Conservation (phyloP, 768 basidiomycete genomes). For the Xerocomus spinulosus region DNA sequence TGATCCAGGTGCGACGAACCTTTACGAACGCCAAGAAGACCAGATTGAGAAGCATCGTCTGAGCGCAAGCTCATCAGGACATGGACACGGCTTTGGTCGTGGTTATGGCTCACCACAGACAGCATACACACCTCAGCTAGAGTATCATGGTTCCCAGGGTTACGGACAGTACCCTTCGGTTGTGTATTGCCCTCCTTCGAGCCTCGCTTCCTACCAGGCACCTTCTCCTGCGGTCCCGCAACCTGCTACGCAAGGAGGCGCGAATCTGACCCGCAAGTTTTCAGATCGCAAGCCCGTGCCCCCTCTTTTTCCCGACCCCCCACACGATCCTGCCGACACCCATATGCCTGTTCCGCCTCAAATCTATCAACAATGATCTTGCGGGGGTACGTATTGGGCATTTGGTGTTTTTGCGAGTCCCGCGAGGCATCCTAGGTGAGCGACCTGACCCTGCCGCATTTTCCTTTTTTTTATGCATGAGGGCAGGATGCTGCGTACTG, state of each 20-base stretch:
- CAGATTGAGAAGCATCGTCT: constrained; percentile 18
- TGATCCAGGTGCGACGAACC: constrained; percentile 36
- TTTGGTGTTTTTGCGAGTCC: too few species aligned
- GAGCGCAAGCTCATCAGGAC: constrained; percentile 25
- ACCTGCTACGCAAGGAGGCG: constrained; percentile 20
- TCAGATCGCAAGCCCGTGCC: constrained; percentile 34
- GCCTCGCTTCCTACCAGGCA: constrained; percentile 5
- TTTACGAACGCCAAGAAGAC: constrained; percentile 23
- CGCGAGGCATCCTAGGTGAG: constrained; percentile 9
- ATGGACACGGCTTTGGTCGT: constrained; percentile 20
- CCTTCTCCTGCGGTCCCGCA: constrained; percentile 13
- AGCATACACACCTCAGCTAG: constrained; percentile 19
- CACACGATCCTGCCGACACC: constrained; percentile 21
- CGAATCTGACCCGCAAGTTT: constrained; percentile 33
- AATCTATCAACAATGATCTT: constrained; percentile 6
- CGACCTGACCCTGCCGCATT: background rate
- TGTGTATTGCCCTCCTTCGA: constrained; percentile 6
- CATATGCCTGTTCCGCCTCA: constrained; percentile 24
- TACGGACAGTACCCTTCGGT: constrained; percentile 21
- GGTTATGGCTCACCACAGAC: constrained; percentile 14
- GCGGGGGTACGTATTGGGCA: too few species aligned
- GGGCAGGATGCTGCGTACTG: background rate
- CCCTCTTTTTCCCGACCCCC: constrained; percentile 19
- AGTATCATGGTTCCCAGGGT: constrained; percentile 15
- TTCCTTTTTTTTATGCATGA: background rate